A percentile compares a stretch with the other conserved stretches of the same genome.
Conservation (phyloP, 2,329 filamentous ascomycete genomes). For the Alternaria ethzedia region DNA sequence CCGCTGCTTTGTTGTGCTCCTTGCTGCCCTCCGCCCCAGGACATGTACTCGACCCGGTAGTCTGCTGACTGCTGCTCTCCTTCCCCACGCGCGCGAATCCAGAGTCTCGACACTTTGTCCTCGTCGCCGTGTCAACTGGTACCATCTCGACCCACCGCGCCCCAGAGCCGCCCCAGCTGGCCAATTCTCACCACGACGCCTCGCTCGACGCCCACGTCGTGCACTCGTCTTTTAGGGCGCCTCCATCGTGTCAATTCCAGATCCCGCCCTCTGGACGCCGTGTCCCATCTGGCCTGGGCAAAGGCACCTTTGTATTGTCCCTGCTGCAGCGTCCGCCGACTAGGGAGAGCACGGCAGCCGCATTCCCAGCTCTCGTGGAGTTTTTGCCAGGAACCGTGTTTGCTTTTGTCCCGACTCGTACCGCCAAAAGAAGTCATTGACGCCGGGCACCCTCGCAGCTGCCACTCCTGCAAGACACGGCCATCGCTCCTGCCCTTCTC, state of each 20-base stretch:
- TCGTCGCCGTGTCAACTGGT: slow-evolving; percentile 24
- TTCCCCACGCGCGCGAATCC: slow-evolving; percentile 7
- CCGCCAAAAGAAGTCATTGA: slow-evolving; percentile 20
- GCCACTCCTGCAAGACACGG: slow-evolving; percentile 3
- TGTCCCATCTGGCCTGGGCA: slow-evolving; percentile 17
- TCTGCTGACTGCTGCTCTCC: slow-evolving; percentile 17
- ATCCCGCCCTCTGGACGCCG: slow-evolving; percentile 32
- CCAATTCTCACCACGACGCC: slow-evolving; percentile 22
- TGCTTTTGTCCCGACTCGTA: slow-evolving; percentile 36
- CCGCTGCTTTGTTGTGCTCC: slow-evolving; percentile 29
- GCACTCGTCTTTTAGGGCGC: slow-evolving; percentile 25
- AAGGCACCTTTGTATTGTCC: slow-evolving; percentile 23
- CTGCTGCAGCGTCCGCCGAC: slow-evolving; percentile 20
- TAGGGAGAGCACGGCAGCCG: slow-evolving; percentile 42
- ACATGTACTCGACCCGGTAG: slow-evolving; percentile 28
- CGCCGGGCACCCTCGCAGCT: slow-evolving; percentile 20
- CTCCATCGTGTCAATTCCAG: slow-evolving; percentile 25
- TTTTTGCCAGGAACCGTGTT: slow-evolving; percentile 23
- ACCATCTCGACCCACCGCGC: slow-evolving; percentile 27
- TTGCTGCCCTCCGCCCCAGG: slow-evolving; percentile 20
- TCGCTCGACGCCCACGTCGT: slow-evolving; percentile 29
- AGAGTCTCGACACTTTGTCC: slow-evolving; percentile 6
- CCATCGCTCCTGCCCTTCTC: background rate
- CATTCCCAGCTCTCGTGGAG: slow-evolving; percentile 36
- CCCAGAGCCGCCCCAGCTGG: slow-evolving; percentile 13